These are phyloP conservation scores for Polygonum aviculare DNA, from an alignment of 148 eudicot species.

Conservation along the genomic window DNA sequence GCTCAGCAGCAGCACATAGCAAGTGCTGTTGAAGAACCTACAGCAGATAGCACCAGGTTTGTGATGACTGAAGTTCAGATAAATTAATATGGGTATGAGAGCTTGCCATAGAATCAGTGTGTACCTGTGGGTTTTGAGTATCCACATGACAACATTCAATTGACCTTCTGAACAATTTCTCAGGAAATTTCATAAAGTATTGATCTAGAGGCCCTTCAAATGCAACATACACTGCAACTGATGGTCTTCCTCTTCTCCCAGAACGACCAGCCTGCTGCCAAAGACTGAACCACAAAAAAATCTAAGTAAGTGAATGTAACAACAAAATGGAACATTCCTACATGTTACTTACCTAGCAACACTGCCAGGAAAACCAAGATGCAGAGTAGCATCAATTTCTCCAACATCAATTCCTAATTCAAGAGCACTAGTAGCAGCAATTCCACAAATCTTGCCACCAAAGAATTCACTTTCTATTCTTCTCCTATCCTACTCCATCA, in stretches of 20 bases:
- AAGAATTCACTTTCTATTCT: constrained; percentile 74
- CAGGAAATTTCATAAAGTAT: constrained; percentile 84
- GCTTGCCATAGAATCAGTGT: background rate
- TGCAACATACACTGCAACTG: constrained; percentile 90
- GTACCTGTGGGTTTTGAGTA: constrained; percentile 78
- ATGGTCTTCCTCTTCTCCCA: constrained; percentile 85
- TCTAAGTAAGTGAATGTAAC: background rate
- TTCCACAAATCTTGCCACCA: constrained; percentile 67
- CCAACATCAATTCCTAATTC: constrained; percentile 99
- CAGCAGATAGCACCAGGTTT: constrained; percentile 11
- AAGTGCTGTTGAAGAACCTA: constrained; percentile 92
- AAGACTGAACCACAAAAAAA: constrained; percentile 33
- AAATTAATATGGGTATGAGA: background rate
- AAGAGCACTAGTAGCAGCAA: constrained; percentile 95
- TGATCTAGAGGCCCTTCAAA: constrained; percentile 98
- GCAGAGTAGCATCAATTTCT: constrained; percentile 83
- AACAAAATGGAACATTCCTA: constrained; percentile 3
- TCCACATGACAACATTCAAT: constrained; percentile 93
- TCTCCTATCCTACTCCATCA: constrained; percentile 70
- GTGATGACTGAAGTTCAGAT: background rate
- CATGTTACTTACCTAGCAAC: constrained; percentile 65
- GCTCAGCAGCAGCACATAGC: constrained; percentile 78
- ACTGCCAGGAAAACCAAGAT: constrained; percentile 97
- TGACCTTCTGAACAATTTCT: constrained; percentile 70
- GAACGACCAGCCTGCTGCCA: constrained; percentile 99